phyloP scores from a whole-genome alignment of 2,329 filamentous ascomycete genomes.

The Penicillium sumatraense region DNA sequence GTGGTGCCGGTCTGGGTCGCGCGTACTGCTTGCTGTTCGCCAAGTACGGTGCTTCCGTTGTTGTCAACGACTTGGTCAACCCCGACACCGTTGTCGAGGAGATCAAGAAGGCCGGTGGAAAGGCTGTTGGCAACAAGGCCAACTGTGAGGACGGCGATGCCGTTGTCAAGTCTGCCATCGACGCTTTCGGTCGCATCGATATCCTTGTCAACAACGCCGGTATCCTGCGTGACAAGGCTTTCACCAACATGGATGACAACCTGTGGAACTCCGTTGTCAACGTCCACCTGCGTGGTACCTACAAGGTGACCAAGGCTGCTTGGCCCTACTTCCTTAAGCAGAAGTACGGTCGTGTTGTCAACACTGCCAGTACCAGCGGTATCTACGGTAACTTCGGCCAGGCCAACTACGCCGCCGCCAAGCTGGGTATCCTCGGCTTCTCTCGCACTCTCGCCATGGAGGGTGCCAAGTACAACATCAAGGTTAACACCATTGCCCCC shows the following conservation, averaged over 20 bases:
- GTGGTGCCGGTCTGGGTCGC: constrained; percentile 87
- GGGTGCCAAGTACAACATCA: constrained; percentile 96
- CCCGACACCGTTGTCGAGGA: constrained; percentile 89
- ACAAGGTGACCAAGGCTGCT: constrained; percentile 94
- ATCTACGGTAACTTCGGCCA: constrained; percentile 99
- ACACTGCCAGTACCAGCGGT: constrained; percentile 95
- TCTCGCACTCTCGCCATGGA: constrained; percentile 91
- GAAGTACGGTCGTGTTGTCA: constrained; percentile 95
- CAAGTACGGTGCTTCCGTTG: constrained; percentile 80
- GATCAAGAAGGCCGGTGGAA: constrained; percentile 86
- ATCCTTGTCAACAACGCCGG: constrained; percentile 98
- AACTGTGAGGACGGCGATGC: constrained; percentile 90
- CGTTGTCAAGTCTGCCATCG: constrained; percentile 91
- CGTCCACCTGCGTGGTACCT: constrained; percentile 91
- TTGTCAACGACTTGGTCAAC: constrained; percentile 95
- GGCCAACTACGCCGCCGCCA: constrained; percentile 93
- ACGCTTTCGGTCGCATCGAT: constrained; percentile 90
- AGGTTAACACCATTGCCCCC: constrained; percentile 95
- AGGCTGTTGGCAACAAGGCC: constrained; percentile 90
- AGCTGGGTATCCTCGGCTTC: constrained; percentile 92
- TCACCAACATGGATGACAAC: constrained; percentile 94
- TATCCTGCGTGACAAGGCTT: constrained; percentile 97
- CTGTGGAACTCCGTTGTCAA: constrained; percentile 91
- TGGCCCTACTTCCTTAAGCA: constrained; percentile 99
- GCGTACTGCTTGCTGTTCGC: constrained; percentile 87